Conservation (phyloP, 345 rosid species). For the Eucalyptus decipiens region DNA sequence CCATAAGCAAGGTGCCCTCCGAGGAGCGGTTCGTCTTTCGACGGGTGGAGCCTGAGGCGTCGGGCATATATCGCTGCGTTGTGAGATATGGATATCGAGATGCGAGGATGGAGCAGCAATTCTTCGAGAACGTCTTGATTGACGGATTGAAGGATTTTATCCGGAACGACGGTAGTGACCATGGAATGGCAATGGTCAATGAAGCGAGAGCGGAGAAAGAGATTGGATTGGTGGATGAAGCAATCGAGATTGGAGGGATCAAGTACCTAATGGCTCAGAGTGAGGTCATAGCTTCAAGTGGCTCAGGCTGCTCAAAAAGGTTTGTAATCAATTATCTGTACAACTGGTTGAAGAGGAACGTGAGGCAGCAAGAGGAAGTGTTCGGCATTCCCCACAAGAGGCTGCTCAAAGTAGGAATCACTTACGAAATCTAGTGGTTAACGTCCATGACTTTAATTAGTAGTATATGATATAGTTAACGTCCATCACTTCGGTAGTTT, state of each 20-base stretch:
- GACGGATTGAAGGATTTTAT: slow-evolving; percentile 5
- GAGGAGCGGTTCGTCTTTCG: slow-evolving; percentile 11
- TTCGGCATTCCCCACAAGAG: slow-evolving; percentile 4
- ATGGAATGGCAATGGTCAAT: background rate
- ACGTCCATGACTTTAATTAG: background rate
- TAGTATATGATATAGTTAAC: background rate
- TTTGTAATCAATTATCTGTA: slow-evolving; percentile 3
- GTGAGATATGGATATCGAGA: slow-evolving; percentile 20
- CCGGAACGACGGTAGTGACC: background rate
- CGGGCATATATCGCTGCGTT: slow-evolving; percentile 8
- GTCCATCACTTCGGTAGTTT: background rate
- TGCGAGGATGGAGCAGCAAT: background rate
- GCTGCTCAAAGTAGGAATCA: slow-evolving; percentile 17
- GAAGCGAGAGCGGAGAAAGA: background rate
- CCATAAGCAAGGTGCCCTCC: slow-evolving; percentile 3
- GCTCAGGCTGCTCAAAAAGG: background rate
- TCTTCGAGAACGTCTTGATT: slow-evolving; percentile 5
- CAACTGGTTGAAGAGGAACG: slow-evolving; percentile 8
- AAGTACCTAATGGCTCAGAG: slow-evolving; percentile 14
- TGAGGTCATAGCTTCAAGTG: slow-evolving; percentile 2
- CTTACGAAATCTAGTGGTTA: slow-evolving; percentile 5
- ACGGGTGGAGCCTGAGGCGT: background rate
- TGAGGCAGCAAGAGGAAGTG: slow-evolving; percentile 13
- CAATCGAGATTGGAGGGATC: background rate
- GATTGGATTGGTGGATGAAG: background rate